These are phyloP conservation scores for Salicornia ramosissima DNA, from an alignment of 148 eudicot genomes.

Conservation along the genomic window DNA sequence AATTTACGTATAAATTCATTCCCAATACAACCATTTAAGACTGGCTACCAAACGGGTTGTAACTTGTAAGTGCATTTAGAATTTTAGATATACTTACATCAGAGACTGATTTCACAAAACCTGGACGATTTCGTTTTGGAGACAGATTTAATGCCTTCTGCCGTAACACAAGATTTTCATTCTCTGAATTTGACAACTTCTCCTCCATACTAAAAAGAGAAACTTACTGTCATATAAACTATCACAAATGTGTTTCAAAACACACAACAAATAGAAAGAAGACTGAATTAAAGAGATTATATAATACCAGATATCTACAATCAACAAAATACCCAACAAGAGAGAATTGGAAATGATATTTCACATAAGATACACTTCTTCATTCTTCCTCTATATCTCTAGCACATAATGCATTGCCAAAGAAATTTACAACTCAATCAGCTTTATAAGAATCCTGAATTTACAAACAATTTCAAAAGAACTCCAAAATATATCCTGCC, in stretches of 20 bases:
- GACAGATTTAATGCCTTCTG: slow-evolving; percentile 68
- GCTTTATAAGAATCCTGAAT: too few relatives aligned
- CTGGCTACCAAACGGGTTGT: too few relatives aligned
- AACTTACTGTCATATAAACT: background rate
- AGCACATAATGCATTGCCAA: too few relatives aligned
- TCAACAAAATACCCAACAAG: background rate
- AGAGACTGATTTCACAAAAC: slow-evolving; percentile 51
- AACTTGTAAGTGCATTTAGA: too few relatives aligned
- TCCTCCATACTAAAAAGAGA: slow-evolving; percentile 62
- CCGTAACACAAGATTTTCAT: slow-evolving; percentile 83
- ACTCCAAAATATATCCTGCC: too few relatives aligned
- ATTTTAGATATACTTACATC: slow-evolving; percentile 48
- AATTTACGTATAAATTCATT: too few relatives aligned
- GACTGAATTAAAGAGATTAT: background rate
- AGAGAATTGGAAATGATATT: background rate
- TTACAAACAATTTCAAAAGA: too few relatives aligned
- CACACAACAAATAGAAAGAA: background rate
- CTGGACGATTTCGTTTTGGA: slow-evolving; percentile 58
- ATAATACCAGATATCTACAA: background rate
- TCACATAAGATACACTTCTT: background rate
- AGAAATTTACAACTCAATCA: too few relatives aligned
- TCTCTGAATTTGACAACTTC: slow-evolving; percentile 68
- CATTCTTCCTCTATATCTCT: too few relatives aligned
- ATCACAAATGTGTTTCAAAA: background rate
- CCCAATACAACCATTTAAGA: too few relatives aligned